Conservation (phyloP, 208 protist species). For the Trypanosoma brucei region DNA sequence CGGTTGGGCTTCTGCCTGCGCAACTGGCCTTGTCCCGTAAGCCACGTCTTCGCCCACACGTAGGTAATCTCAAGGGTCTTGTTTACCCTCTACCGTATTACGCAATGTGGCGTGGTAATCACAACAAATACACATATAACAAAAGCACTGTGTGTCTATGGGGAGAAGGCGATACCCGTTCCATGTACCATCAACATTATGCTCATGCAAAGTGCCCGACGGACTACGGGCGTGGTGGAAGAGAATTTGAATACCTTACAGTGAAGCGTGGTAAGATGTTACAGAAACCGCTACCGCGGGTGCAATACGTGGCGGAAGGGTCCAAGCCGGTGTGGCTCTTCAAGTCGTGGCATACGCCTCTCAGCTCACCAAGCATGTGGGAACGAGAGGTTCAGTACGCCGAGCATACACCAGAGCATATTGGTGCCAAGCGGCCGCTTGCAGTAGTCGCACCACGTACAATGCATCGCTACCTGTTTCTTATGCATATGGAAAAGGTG, state of each 20-base stretch:
- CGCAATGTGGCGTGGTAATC: conserved; percentile 89
- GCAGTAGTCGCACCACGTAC: conserved; percentile 79
- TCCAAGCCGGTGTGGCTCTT: conserved; percentile 86
- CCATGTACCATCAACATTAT: conserved; percentile 88
- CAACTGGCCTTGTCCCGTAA: conserved; percentile 77
- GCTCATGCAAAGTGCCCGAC: conserved; percentile 86
- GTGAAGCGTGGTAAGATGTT: conserved; percentile 67
- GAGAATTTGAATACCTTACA: conserved; percentile 78
- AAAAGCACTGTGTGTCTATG: conserved; percentile 63
- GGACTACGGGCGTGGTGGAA: conserved; percentile 84
- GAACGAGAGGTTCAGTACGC: conserved; percentile 87
- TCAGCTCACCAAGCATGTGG: conserved; percentile 76
- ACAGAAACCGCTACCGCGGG: conserved; percentile 72
- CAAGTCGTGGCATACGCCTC: conserved; percentile 89
- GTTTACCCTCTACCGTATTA: conserved; percentile 88
- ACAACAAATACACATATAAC: conserved; percentile 85
- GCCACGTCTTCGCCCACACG: conserved; percentile 74
- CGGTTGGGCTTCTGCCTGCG: conserved; percentile 48
- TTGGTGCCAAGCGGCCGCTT: conserved; percentile 77
- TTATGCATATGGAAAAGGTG: conserved; percentile 90
- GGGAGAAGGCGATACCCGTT: conserved; percentile 75
- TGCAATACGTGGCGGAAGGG: conserved; percentile 71
- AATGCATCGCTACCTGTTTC: conserved; percentile 71
- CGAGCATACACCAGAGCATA: conserved; percentile 85
- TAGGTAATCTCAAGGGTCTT: conserved; percentile 51